Base-by-base conservation (phyloP, 495 filamentous ascomycete genomes). In the Aspergillus steynii region DNA sequence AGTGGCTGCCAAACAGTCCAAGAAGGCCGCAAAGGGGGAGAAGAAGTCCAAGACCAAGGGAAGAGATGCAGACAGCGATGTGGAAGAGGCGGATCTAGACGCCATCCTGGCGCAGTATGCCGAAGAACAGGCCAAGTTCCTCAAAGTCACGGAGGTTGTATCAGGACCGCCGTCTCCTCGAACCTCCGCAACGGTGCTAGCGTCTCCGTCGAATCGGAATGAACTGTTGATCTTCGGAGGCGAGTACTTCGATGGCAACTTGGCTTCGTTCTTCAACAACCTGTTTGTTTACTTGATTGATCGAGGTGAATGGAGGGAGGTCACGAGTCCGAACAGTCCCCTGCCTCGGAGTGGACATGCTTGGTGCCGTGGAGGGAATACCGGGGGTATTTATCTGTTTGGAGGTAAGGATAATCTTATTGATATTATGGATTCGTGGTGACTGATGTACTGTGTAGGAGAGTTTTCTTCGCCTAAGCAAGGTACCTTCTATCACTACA, bases 401-500 rank as follows among this genome's bases (percentile, higher is more conserved):
- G 95, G 95, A 66, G 95, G 94, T 66, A 68, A 62, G 74, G 27
- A 29, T 3, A 10, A 15, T 47, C 5, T 46, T 50, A 29, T 14
- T 15, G 56, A 3, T 58, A 9, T 54, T 15, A 9, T 7, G 8
- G 46, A 27, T 34, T 3, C 42, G 8, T 29, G n/a, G 12, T 28
- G 15, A 50, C 25, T 60, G 25, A 62, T 84, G 85, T 62, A 74
- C 7, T 15, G 37, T 52, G 46, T 50, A 76, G 74, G 78, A 49
- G 84, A 86, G 65, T 88, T 88, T 55, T 90, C 85, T 2, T 87
- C 82, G 8, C 95, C 95, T 1, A 99, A 97, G 68, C 95, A 99
- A 72, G 95, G 95, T 4, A 99, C 94, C 1, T 99, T 99, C 71
- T 97, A 99, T 70, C 95, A 99, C 67, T 99, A 99, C 77, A 96